A percentile compares a stretch with the other conserved stretches of the same genome.
Evolutionary conservation across 2,329 filamentous ascomycete genomes (phyloP).

Genomic region (Epichloe scottii): DNA sequence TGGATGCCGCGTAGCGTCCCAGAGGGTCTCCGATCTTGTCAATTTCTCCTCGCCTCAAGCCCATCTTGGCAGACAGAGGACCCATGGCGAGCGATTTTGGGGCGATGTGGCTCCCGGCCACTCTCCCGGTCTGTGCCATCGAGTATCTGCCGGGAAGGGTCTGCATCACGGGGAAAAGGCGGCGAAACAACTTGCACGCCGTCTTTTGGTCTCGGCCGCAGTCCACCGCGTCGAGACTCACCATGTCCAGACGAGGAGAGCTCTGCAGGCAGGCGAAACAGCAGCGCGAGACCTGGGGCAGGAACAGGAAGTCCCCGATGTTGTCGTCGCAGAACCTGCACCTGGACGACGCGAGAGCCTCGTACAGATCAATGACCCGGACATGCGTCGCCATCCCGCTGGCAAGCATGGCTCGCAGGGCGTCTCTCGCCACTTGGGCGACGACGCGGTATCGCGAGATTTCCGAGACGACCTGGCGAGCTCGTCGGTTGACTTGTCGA

Average conservation of each 20-base stretch:
- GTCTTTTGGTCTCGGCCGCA: background rate
- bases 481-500: slow-evolving; percentile 2
- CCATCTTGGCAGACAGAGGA: too few species aligned
- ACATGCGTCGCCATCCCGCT: background rate
- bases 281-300: slow-evolving; percentile 2
- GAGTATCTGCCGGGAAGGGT: slow-evolving; percentile 1
- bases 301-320: slow-evolving; percentile 2
- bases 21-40: background rate
- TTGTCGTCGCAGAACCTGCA: slow-evolving; percentile 1
- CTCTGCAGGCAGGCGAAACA: slow-evolving; percentile 1
- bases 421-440: background rate
- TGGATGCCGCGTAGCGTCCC: slow-evolving; percentile 1
- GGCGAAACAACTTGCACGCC: background rate
- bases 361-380: slow-evolving; percentile 1
- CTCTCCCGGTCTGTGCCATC: background rate
- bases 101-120: too few species aligned
- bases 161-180: background rate
- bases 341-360: background rate
- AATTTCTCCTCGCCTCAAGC: background rate
- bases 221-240: background rate
- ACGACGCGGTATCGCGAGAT: background rate
- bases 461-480: background rate
- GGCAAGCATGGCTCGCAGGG: slow-evolving; percentile 1
- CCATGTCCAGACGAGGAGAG: background rate
- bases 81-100: too few species aligned